A percentile compares a stretch with the other conserved stretches of the same genome.
Evolutionary conservation across 2,329 filamentous ascomycete species (phyloP).

Genomic region (Thielaviopsis euricoi): DNA sequence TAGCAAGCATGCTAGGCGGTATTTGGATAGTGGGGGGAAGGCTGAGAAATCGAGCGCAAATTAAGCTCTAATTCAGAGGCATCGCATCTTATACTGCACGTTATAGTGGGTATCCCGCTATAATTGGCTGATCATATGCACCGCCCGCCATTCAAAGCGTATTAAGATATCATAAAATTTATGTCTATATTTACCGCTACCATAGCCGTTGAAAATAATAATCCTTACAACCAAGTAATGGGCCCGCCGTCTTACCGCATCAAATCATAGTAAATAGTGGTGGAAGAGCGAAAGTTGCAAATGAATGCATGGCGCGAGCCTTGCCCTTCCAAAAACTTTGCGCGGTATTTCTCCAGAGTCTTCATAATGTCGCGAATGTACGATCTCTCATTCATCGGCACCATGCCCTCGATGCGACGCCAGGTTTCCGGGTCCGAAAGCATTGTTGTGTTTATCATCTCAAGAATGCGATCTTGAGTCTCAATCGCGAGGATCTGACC

Average conservation of each 20-base stretch:
- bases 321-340: constrained; percentile 34
- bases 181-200: no score
- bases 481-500: constrained; percentile 80
- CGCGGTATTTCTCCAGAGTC: constrained; percentile 48
- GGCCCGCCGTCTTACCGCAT: background rate
- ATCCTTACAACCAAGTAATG: no score
- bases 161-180: no score
- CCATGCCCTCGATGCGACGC: constrained; percentile 63
- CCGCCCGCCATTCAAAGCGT: no score
- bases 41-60: background rate
- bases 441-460: constrained; percentile 55
- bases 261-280: constrained; percentile 75
- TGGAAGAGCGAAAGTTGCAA: constrained; percentile 78
- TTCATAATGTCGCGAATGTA: constrained; percentile 75
- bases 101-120: no score
- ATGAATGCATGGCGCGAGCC: constrained; percentile 62
- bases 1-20: background rate
- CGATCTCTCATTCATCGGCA: constrained; percentile 60
- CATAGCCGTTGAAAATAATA: no score
- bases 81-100: no score
- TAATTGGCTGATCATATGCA: no score
- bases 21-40: background rate
- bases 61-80: background rate
- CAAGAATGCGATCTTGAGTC: constrained; percentile 67
- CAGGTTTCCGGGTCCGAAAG: constrained; percentile 72